These are phyloP conservation scores for Syzygium syzygioides DNA, from an alignment of 441 rosid genomes.

Conservation along the genomic window DNA sequence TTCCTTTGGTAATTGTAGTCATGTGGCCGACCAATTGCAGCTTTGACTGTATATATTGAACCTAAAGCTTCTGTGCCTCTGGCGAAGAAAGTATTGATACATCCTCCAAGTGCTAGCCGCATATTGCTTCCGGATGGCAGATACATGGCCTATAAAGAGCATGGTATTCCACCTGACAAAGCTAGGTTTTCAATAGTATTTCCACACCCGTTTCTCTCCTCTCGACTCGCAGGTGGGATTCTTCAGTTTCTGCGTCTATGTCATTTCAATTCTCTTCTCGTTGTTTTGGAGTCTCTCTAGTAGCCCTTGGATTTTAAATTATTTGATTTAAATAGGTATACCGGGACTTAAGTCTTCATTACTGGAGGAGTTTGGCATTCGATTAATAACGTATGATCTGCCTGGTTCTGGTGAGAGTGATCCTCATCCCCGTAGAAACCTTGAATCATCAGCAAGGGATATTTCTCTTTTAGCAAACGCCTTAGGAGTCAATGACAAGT, in stretches of 20 bases:
- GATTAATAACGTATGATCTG: slow-evolving; percentile 63
- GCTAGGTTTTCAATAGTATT: slow-evolving; percentile 35
- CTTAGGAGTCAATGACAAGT: slow-evolving; percentile 40
- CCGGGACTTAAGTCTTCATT: slow-evolving; percentile 54
- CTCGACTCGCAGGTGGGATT: slow-evolving; percentile 38
- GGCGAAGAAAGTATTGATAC: slow-evolving; percentile 24
- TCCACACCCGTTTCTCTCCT: slow-evolving; percentile 47
- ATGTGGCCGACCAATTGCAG: slow-evolving; percentile 20
- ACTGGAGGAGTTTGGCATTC: slow-evolving; percentile 60
- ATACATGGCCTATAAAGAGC: slow-evolving; percentile 39
- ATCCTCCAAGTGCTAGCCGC: slow-evolving; percentile 40
- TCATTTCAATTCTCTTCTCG: not conserved
- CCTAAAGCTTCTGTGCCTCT: slow-evolving; percentile 6
- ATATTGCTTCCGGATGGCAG: slow-evolving; percentile 48
- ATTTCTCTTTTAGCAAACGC: slow-evolving; percentile 49
- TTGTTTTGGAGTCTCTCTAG: not conserved
- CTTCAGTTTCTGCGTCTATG: not conserved
- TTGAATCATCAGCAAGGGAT: slow-evolving; percentile 60
- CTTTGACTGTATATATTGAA: slow-evolving; percentile 15
- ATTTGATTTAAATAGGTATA: slow-evolving; percentile 25
- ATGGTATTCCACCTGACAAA: slow-evolving; percentile 32
- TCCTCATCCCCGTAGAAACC: slow-evolving; percentile 50
- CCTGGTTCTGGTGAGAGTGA: slow-evolving; percentile 92
- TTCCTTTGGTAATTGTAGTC: not conserved
- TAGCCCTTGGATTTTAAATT: not conserved